Percentiles rank a stretch among this genome's conserved stretches.
phyloP scores from a whole-genome alignment of 306 rosid species.

The Begonia loranthoides region DNA sequence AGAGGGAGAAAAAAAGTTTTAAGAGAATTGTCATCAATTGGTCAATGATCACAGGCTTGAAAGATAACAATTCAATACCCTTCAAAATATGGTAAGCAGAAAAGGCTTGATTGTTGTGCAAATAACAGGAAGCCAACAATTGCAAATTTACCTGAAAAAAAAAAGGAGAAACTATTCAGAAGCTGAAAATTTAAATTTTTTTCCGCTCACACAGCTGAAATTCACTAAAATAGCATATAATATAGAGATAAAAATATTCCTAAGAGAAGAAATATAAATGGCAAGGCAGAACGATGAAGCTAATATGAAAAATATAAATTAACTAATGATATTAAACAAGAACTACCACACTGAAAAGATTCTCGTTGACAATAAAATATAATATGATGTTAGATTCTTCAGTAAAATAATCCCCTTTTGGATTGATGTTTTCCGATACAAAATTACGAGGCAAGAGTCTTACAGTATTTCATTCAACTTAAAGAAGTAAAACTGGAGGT shows the following conservation, averaged over 20 bases:
- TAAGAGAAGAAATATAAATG: too few relatives aligned
- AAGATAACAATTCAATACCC: slow-evolving; percentile 27
- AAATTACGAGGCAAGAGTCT: background rate
- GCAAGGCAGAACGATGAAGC: too few relatives aligned
- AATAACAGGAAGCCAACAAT: slow-evolving; percentile 75
- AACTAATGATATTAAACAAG: too few relatives aligned
- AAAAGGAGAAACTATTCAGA: slow-evolving; percentile 8
- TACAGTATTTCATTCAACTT: background rate
- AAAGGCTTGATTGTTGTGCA: slow-evolving; percentile 77
- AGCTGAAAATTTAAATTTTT: slow-evolving; percentile 8
- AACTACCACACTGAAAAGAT: too few relatives aligned
- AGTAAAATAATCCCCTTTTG: too few relatives aligned
- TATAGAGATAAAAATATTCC: too few relatives aligned
- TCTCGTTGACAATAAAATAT: too few relatives aligned
- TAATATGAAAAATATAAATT: too few relatives aligned
- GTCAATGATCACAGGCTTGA: too few relatives aligned
- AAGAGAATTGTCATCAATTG: slow-evolving; percentile 14
- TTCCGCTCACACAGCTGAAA: background rate
- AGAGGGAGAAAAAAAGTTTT: slow-evolving; percentile 14
- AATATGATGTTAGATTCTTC: too few relatives aligned
- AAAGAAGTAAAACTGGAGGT: background rate
- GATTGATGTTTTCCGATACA: too few relatives aligned
- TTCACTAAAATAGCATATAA: too few relatives aligned
- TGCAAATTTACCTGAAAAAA: slow-evolving; percentile 64
- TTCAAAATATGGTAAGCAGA: slow-evolving; percentile 85